phyloP scores from a whole-genome alignment of 352 stramenopile species.

The Globisporangium sylvaticum region DNA sequence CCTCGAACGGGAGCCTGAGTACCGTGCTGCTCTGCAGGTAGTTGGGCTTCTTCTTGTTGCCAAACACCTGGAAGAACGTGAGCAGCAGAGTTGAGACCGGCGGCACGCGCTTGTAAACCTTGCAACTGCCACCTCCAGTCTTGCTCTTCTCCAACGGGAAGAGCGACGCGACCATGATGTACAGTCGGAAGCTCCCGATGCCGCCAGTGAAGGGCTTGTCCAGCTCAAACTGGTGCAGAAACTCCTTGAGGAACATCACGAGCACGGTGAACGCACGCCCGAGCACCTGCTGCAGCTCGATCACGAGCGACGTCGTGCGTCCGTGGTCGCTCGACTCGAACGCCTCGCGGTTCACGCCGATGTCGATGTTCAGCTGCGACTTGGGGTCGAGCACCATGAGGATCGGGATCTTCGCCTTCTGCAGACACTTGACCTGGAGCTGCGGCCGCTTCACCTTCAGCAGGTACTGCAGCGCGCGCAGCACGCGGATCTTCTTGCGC shows the following conservation, averaged over 20 bases:
- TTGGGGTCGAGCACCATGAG: constrained; percentile 58
- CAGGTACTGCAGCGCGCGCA: constrained; percentile 55
- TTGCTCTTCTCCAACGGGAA: constrained; percentile 30
- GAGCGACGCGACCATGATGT: constrained; percentile 77
- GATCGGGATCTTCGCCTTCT: constrained; percentile 74
- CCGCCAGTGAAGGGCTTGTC: constrained; percentile 80
- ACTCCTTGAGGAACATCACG: constrained; percentile 72
- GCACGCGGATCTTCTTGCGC: constrained; percentile 45
- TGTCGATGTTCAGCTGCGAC: constrained; percentile 51
- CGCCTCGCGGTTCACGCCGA: constrained; percentile 58
- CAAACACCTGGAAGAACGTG: constrained; percentile 64
- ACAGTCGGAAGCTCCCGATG: constrained; percentile 73
- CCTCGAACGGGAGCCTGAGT: constrained; percentile 33
- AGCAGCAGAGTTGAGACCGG: constrained; percentile 32
- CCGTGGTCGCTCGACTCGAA: constrained; percentile 62
- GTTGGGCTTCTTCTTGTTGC: constrained; percentile 46
- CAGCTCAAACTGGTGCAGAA: constrained; percentile 70
- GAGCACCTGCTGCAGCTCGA: constrained; percentile 36
- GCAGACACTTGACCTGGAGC: constrained; percentile 58
- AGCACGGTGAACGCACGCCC: constrained; percentile 47
- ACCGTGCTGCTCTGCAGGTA: constrained; percentile 52
- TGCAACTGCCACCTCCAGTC: not conserved
- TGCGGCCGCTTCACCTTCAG: constrained; percentile 42
- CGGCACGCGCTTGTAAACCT: constrained; percentile 4
- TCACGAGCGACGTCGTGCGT: constrained; percentile 55